Base-by-base conservation (phyloP, 2,329 filamentous ascomycete genomes). In the Emmonsiellopsis sp. region DNA sequence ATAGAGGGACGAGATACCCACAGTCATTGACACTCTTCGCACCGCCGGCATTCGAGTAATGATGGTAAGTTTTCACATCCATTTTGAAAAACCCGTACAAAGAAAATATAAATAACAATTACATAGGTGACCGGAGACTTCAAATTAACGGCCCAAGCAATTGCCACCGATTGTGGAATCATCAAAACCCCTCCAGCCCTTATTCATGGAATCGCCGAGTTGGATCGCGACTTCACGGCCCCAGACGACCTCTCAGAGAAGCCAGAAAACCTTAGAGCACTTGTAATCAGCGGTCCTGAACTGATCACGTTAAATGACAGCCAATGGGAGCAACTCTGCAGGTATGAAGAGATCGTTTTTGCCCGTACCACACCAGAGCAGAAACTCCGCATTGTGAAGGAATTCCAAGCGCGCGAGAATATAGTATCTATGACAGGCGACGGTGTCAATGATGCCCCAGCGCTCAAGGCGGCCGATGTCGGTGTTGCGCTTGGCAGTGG, bases 301-400 rank as follows among this genome's bases (percentile, higher is more conserved):
- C 73, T 91, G 27, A 77, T 84, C 49, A 74, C 74, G 1, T 75
- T 90, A 2, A 85, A 81, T 53, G 80, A 85, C 8, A 63, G 77
- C 39, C 85, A 90, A 65, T 91, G 87, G 86, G 76, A 83, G 54
- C 74, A 76, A 34, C 74, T 91, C 1, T 76, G 77, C 33, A 62
- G 71, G 7, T 90, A 89, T 59, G 75, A 82, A 31, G 86, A 89
- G 62, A 84, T 90, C 39, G 84, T 90, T 10, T 89, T 90, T 63
- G 83, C 86, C 0, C 77, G 85, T 10, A 90, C 86, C 0, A 89
- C 86, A 0, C 86, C 86, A 0, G 86, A 90, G 62, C 86, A 90
- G 64, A 91, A 91, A 65, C 78, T 90, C 6, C 82, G 85, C 36
- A 90, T 90, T 56, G 86, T 91, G n/a, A 80, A 80, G 33, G 85